Evolutionary conservation across 2,329 filamentous ascomycete genomes (phyloP).

Genomic region (Fusarium goolgardi): DNA sequence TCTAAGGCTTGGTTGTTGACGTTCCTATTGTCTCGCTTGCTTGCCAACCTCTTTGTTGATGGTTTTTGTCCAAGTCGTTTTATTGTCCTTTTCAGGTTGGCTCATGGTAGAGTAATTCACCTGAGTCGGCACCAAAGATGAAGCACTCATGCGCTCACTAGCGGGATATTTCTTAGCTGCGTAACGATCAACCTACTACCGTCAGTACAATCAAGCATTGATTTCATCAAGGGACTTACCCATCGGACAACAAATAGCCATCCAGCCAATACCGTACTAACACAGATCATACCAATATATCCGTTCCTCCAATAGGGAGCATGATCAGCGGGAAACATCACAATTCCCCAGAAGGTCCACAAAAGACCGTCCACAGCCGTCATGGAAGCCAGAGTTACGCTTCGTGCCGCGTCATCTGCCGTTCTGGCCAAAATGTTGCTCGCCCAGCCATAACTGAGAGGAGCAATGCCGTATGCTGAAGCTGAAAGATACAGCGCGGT

Average conservation of each 20-base stretch:
- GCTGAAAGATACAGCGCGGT: conserved; percentile 40
- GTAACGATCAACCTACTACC: conserved; percentile 13
- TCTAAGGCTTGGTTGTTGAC: no score
- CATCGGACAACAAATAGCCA: conserved; percentile 38
- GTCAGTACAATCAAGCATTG: background rate
- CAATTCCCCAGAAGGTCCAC: conserved; percentile 61
- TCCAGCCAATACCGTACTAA: conserved; percentile 1
- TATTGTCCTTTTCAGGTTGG: rapidly evolving
- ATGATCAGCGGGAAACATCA: conserved; percentile 56
- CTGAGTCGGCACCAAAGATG: background rate
- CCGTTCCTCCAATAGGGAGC: conserved; percentile 56
- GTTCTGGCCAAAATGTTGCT: conserved; percentile 39
- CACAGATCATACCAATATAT: conserved; percentile 45
- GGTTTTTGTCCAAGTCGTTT: background rate
- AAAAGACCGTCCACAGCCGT: conserved; percentile 54
- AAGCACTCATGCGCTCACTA: background rate
- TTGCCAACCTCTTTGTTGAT: background rate
- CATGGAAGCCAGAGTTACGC: conserved; percentile 56
- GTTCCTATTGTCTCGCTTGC: background rate
- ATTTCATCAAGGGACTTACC: background rate
- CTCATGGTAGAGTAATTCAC: background rate
- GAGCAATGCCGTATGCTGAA: conserved; percentile 44
- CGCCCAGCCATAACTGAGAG: conserved; percentile 44
- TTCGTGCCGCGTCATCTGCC: conserved; percentile 55
- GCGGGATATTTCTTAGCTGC: conserved; percentile 15